Base-by-base conservation (phyloP, 768 basidiomycete genomes). In the Amyloporia xantha region DNA sequence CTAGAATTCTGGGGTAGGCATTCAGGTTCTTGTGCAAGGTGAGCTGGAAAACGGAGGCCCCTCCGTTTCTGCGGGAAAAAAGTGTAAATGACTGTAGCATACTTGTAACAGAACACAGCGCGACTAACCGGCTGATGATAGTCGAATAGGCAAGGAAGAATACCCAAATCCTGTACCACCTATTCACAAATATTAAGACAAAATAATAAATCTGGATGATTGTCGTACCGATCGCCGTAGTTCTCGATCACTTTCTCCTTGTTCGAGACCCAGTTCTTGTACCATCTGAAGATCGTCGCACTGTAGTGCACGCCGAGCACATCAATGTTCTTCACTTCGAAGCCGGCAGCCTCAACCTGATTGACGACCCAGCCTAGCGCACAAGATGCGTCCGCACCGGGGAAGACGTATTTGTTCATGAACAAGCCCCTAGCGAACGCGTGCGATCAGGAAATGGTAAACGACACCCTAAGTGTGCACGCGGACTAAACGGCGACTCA, bases 401-500 rank as follows among this genome's bases (percentile, higher is more conserved):
- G 95, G 84, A 99, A 99, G 63, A 99, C 71, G 57, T 99, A 98
- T 62, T 93, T 93, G 79, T 90, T 94, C 91, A 94, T 94, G 74
- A 94, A 95, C 20, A 94, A 76, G 56, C 92, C 93, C 89, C 86
- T 87, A 35, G 4, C 9, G 24, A 12, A 24, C 19, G 33, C 21
- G 24, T n/a, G n/a, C 13, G 10, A 11, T 41, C 15, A 40, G 38
- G 17, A n/a, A n/a, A n/a, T n/a, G n/a, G n/a, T n/a, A n/a, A n/a
- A n/a, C n/a, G n/a, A n/a, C n/a, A n/a, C n/a, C n/a, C n/a, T n/a
- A n/a, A n/a, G n/a, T n/a, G n/a, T n/a, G n/a, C n/a, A n/a, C n/a
- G n/a, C n/a, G n/a, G n/a, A n/a, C n/a, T n/a, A n/a, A n/a, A n/a
- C n/a, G n/a, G 3, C 46, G 10, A 65, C 69, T 33, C 59, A 85